A percentile compares a stretch with the other conserved stretches of the same genome.
These are phyloP conservation scores for Tetraselmis chui DNA, from an alignment of 139 green algal genomes.

Conservation along the genomic window DNA sequence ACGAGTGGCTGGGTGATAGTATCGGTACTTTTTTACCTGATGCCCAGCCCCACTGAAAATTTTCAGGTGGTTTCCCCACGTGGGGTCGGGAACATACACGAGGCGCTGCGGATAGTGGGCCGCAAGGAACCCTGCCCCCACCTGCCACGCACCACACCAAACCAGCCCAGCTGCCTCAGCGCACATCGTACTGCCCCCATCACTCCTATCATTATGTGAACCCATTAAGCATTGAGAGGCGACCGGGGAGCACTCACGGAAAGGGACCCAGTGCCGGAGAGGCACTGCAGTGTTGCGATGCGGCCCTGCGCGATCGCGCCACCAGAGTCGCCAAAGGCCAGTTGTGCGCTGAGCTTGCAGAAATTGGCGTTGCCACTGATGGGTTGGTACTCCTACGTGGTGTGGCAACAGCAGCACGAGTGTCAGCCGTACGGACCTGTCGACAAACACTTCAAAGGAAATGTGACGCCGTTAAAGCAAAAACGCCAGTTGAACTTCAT, in stretches of 20 bases:
- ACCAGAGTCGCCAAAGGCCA: constrained; percentile 62
- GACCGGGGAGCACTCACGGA: constrained; percentile 39
- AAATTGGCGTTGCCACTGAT: constrained; percentile 75
- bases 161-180: background rate
- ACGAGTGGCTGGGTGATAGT: constrained; percentile 27
- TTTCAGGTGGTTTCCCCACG: constrained; percentile 75
- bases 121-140: constrained; percentile 68
- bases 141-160: constrained; percentile 4
- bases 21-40: constrained; percentile 26
- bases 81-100: constrained; percentile 71
- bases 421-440: too few species aligned
- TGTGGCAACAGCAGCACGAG: too few species aligned
- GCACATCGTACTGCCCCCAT: too few species aligned
- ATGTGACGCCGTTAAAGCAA: too few species aligned
- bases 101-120: constrained; percentile 42
- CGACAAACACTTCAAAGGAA: too few species aligned
- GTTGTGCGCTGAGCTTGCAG: constrained; percentile 42
- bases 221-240: constrained; percentile 39
- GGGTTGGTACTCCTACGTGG: constrained; percentile 75
- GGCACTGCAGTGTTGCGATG: constrained; percentile 62
- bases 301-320: constrained; percentile 31
- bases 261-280: constrained; percentile 33
- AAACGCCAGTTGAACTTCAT: too few species aligned
- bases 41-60: constrained; percentile 63
- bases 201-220: background rate